phyloP scores from a whole-genome alignment of 78 protist genomes.

The slime mould (Dictyostelium discoideum) region dicty_2.7 NC_007088.5:7105501-7106000 shows the following conservation, averaged over 20 bases:
- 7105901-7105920: not conserved
- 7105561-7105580: constrained; percentile 38
- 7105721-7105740: constrained; percentile 9
- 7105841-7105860: not conserved
- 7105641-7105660: not conserved
- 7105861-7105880: not conserved
- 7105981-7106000: constrained; percentile 45
- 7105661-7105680: too few relatives aligned
- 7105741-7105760: not conserved
- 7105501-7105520: constrained; percentile 45
- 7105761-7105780: not conserved
- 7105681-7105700: constrained; percentile 66
- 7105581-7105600: constrained; percentile 55
- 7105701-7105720: constrained; percentile 43
- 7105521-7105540: constrained; percentile 79
- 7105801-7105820: not conserved
- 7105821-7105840: not conserved
- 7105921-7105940: not conserved
- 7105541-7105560: constrained; percentile 50
- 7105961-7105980: constrained; percentile 61
- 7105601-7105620: not conserved
- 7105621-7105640: not conserved
- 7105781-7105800: not conserved
- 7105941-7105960: constrained; percentile 59
- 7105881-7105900: not conserved